Conservation (phyloP, 768 basidiomycete species). For the Ephemerocybe angulata region DNA sequence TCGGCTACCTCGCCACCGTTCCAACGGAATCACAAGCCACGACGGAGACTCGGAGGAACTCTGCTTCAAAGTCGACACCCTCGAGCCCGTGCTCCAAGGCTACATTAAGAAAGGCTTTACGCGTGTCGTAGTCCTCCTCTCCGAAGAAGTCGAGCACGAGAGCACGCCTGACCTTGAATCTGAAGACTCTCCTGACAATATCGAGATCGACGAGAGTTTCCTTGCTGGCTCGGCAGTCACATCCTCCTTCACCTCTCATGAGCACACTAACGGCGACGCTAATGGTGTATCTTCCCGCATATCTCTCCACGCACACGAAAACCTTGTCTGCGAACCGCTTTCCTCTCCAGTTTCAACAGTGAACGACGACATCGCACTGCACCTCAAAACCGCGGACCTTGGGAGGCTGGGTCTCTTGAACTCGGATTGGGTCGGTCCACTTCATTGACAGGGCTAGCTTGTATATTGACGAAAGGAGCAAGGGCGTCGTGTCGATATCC, state of each 20-base stretch:
- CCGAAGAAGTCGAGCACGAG: slow-evolving; percentile 16
- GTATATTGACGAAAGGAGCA: slow-evolving; percentile 9
- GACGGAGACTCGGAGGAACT: not conserved
- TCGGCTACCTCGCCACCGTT: not conserved
- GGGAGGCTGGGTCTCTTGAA: slow-evolving; percentile 61
- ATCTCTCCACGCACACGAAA: slow-evolving; percentile 10
- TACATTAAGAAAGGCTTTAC: slow-evolving; percentile 46
- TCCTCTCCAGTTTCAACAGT: slow-evolving; percentile 26
- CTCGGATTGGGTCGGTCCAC: slow-evolving; percentile 68
- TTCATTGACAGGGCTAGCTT: not conserved
- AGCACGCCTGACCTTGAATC: slow-evolving; percentile 9
- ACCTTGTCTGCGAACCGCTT: slow-evolving; percentile 28
- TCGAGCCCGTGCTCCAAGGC: slow-evolving; percentile 76
- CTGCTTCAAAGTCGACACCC: slow-evolving; percentile 14
- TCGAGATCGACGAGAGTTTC: slow-evolving; percentile 76
- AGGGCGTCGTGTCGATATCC: slow-evolving; percentile 51
- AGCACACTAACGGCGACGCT: slow-evolving; percentile 1
- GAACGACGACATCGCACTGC: slow-evolving; percentile 55
- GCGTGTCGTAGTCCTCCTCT: slow-evolving; percentile 46
- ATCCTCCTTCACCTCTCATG: not conserved
- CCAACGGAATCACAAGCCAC: slow-evolving; percentile 1
- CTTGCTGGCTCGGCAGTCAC: slow-evolving; percentile 45
- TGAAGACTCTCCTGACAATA: slow-evolving; percentile 31
- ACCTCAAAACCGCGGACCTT: slow-evolving; percentile 61
- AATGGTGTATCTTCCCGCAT: slow-evolving; percentile 2